Evolutionary conservation across 1,139 yeast species (phyloP).

Genomic region (Tardiomyces digboiensis): DNA sequence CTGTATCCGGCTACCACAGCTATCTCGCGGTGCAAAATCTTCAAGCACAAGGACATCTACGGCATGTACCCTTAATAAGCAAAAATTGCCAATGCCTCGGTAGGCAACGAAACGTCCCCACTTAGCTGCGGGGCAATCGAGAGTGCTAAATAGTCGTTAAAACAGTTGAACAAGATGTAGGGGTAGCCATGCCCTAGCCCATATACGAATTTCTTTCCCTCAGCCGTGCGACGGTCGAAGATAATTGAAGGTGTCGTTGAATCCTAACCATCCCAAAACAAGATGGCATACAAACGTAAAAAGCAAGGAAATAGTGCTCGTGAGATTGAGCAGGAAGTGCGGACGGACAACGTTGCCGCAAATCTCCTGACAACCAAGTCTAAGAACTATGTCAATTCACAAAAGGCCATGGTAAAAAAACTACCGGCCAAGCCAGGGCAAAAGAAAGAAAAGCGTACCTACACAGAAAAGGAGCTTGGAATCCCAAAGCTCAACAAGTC

Average conservation of each 20-base stretch:
- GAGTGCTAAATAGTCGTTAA: too few relatives aligned
- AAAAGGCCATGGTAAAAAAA: neutral
- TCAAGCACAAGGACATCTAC: neutral
- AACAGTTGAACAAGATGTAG: too few relatives aligned
- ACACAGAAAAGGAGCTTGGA: slow-evolving; percentile 67
- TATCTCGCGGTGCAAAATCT: neutral
- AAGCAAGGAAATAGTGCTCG: neutral
- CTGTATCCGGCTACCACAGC: neutral
- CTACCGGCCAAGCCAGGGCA: slow-evolving; percentile 1
- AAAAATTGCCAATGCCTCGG: too few relatives aligned
- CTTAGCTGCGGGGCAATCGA: too few relatives aligned
- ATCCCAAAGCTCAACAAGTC: slow-evolving; percentile 77
- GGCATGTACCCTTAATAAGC: neutral
- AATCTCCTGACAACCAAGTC: neutral
- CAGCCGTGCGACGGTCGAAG: too few relatives aligned
- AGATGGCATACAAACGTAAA: neutral
- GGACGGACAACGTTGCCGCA: neutral
- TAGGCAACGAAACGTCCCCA: too few relatives aligned
- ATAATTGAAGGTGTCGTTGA: too few relatives aligned
- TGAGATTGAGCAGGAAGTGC: neutral
- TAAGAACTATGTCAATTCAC: neutral
- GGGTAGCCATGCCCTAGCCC: too few relatives aligned
- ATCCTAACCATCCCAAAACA: too few relatives aligned
- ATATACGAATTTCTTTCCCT: too few relatives aligned
- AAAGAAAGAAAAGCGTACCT: slow-evolving; percentile 44